These are phyloP conservation scores for Xerocomellus dryophilus DNA, from an alignment of 768 basidiomycete species.

Conservation along the genomic window DNA sequence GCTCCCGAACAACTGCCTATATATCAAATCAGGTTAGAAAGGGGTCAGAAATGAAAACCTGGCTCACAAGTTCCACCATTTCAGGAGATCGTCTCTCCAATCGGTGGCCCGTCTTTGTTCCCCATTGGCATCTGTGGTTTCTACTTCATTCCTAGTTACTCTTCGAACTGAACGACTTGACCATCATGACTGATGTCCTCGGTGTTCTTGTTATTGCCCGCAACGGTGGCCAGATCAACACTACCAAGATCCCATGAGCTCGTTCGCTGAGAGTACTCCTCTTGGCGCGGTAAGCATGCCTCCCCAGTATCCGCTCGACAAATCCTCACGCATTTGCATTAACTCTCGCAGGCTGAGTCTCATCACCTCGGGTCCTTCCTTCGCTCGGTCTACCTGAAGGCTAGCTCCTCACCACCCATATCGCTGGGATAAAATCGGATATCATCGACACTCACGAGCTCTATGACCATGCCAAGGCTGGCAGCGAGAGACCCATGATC, in stretches of 20 bases:
- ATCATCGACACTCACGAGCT: constrained; percentile 73
- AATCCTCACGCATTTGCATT: background rate
- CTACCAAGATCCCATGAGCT: constrained; percentile 70
- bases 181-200: constrained; percentile 50
- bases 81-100: no score
- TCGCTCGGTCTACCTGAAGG: constrained; percentile 66
- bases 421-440: constrained; percentile 60
- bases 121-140: constrained; percentile 18
- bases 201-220: constrained; percentile 77
- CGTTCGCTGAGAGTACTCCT: constrained; percentile 67
- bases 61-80: no score
- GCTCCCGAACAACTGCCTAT: no score
- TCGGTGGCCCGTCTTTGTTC: constrained; percentile 9
- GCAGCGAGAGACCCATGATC: constrained; percentile 81
- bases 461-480: constrained; percentile 76
- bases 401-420: constrained; percentile 62
- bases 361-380: constrained; percentile 60
- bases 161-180: no score
- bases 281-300: constrained; percentile 59
- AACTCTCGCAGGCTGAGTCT: constrained; percentile 53
- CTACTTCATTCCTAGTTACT: constrained; percentile 16
- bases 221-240: constrained; percentile 72
- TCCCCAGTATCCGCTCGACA: background rate
- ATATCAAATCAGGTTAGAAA: no score
- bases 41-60: no score